A percentile compares a stretch with the other conserved stretches of the same genome.
Conservation (phyloP, 768 basidiomycete genomes). For the Rhodotorula graminis region DNA sequence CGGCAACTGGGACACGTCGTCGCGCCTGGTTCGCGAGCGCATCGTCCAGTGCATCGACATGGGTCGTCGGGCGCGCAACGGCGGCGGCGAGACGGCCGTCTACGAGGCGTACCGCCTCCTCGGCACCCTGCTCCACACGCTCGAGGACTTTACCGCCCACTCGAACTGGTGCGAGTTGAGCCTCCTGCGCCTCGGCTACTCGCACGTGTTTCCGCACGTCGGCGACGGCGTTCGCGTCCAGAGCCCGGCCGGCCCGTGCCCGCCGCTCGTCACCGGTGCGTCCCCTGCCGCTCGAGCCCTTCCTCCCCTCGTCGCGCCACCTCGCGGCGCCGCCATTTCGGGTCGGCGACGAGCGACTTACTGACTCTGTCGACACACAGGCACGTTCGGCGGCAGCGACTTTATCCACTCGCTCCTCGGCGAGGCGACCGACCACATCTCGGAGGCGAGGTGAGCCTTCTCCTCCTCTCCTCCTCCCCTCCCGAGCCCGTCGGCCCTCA, state of each 20-base stretch:
- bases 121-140: constrained; percentile 41
- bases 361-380: too few relatives aligned
- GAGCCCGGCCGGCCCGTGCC: constrained; percentile 70
- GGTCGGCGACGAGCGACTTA: too few relatives aligned
- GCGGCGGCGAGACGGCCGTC: constrained; percentile 53
- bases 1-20: constrained; percentile 82
- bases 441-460: constrained; percentile 52
- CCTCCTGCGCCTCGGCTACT: constrained; percentile 67
- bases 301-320: too few relatives aligned
- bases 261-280: constrained; percentile 67
- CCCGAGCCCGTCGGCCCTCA: too few relatives aligned
- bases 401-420: constrained; percentile 42
- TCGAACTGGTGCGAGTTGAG: constrained; percentile 71
- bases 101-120: constrained; percentile 59
- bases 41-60: constrained; percentile 73
- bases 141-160: constrained; percentile 81
- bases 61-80: constrained; percentile 59
- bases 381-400: constrained; percentile 50
- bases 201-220: constrained; percentile 76
- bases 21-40: constrained; percentile 66
- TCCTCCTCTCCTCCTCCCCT: neutral
- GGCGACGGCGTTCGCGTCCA: constrained; percentile 71
- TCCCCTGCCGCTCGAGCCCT: constrained; percentile 40
- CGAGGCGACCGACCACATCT: constrained; percentile 55
- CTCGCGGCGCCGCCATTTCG: too few relatives aligned